A percentile compares a stretch with the other conserved stretches of the same genome.
Conservation (phyloP, 306 rosid genomes). For the barrel medic (Medicago truncatula) region MtrunA17r5.0-ANR NC_053042.1:30695501-30696000, state of each 20-base stretch:
- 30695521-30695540: not conserved
- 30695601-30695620: not conserved
- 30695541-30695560: not conserved
- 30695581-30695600: not conserved
- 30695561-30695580: no score
- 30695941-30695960: slow-evolving; percentile 37
- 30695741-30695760: not conserved
- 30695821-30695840: not conserved
- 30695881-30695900: not conserved
- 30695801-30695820: not conserved
- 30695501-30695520: not conserved
- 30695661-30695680: not conserved
- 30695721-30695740: not conserved
- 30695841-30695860: no score
- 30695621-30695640: not conserved
- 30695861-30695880: not conserved
- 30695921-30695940: not conserved
- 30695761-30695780: not conserved
- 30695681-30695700: not conserved
- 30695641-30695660: not conserved
- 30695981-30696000: slow-evolving; percentile 7
- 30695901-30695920: not conserved
- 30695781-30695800: no score
- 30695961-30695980: not conserved
- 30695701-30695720: not conserved